Evolutionary conservation across 139 green algal species (phyloP).

Genomic region (Desmodesmus armatus): DNA sequence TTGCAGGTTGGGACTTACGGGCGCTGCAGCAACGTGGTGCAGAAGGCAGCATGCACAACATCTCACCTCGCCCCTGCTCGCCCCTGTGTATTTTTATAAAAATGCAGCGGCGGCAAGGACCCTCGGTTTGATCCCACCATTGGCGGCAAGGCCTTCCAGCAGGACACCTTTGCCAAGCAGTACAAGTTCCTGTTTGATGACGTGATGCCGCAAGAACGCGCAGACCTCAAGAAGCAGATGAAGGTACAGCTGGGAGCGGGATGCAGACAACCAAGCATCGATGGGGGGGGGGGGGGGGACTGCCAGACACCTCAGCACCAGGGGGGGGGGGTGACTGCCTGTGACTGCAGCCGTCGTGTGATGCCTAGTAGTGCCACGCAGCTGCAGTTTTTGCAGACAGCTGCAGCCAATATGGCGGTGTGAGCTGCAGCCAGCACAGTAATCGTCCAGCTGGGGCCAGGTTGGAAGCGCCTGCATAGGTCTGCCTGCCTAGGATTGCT

Average conservation of each 20-base stretch:
- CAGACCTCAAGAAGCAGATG: conserved; percentile 64
- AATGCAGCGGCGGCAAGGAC: conserved; percentile 65
- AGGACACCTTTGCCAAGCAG: conserved; percentile 68
- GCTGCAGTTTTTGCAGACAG: no score
- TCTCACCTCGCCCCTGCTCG: no score
- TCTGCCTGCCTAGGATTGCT: no score
- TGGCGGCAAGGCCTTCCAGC: conserved; percentile 46
- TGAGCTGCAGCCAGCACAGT: no score
- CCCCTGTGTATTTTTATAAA: neutral
- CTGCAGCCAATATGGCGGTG: no score
- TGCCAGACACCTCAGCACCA: neutral
- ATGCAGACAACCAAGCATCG: no score
- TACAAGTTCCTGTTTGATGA: conserved; percentile 93
- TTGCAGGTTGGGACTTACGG: no score
- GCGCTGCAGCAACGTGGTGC: neutral
- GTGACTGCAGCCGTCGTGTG: neutral
- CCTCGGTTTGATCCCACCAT: conserved; percentile 81
- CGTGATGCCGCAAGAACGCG: conserved; percentile 77
- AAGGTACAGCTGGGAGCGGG: conserved; percentile 72
- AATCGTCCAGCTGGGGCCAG: no score
- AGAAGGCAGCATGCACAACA: neutral
- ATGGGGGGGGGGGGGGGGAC: no score
- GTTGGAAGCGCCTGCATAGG: no score
- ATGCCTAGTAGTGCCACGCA: no score
- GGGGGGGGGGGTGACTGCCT: no score